A percentile compares a stretch with the other conserved stretches of the same genome.
Evolutionary conservation across 2,329 filamentous ascomycete genomes (phyloP).

Genomic region (Fusarium ramigenum): DNA sequence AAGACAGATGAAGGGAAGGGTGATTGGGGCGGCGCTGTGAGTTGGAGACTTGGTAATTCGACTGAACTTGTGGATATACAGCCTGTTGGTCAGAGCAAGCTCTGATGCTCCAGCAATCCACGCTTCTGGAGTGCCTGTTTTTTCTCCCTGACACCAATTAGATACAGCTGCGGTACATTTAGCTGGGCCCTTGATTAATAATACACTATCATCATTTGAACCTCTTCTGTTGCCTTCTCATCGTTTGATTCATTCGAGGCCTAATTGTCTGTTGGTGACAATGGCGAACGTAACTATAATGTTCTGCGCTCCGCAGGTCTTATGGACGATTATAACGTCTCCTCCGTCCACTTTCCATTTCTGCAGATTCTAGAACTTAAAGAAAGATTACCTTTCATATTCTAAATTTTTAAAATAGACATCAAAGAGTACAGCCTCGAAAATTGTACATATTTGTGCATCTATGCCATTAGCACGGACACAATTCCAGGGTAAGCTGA

Average conservation of each 20-base stretch:
- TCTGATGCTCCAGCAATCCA: background rate
- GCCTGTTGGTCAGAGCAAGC: slow-evolving; percentile 5
- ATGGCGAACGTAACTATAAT: too few species aligned
- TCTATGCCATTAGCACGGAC: background rate
- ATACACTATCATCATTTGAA: rapidly evolving
- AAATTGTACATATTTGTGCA: rapidly evolving
- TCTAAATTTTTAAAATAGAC: background rate
- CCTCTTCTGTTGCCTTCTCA: rapidly evolving
- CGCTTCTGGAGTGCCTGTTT: too few species aligned
- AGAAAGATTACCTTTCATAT: rapidly evolving
- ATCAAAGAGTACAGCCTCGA: background rate
- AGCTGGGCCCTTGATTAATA: background rate
- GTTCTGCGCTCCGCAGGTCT: too few species aligned
- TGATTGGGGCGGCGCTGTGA: slow-evolving; percentile 47
- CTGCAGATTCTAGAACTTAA: too few species aligned
- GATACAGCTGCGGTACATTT: rapidly evolving
- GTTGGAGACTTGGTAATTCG: slow-evolving; percentile 50
- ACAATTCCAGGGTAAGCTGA: background rate
- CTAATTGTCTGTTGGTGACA: too few species aligned
- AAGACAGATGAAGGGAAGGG: slow-evolving; percentile 13
- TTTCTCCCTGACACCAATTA: too few species aligned
- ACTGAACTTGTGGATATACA: slow-evolving; percentile 38
- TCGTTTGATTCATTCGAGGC: too few species aligned
- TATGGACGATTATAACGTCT: rapidly evolving
- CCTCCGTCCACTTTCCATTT: too few species aligned